Evolutionary conservation across 2,329 filamentous ascomycete species (phyloP).

Genomic region (Penicillium sp.): DNA sequence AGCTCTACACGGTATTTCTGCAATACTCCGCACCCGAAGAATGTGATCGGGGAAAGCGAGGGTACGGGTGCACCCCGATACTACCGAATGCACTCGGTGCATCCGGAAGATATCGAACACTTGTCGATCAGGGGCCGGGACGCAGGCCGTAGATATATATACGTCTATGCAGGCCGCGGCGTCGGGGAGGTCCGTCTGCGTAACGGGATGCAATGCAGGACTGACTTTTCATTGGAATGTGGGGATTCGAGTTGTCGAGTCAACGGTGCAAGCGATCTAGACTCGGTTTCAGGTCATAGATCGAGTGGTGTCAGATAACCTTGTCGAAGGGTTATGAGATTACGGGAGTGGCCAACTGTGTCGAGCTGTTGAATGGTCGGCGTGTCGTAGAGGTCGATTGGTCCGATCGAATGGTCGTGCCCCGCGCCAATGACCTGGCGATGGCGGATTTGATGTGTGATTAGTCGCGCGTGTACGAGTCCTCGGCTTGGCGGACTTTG

Average conservation of each 20-base stretch:
- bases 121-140: slow-evolving; percentile 21
- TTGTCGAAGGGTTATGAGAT: neutral
- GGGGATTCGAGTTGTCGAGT: slow-evolving; percentile 9
- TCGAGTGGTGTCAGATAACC: slow-evolving; percentile 3
- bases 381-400: slow-evolving; percentile 4
- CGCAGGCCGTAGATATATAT: slow-evolving; percentile 17
- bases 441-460: slow-evolving; percentile 13
- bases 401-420: neutral
- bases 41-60: slow-evolving; percentile 23
- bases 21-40: slow-evolving; percentile 9
- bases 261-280: neutral
- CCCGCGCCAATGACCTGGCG: neutral
- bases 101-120: neutral
- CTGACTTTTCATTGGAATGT: slow-evolving; percentile 28
- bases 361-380: neutral
- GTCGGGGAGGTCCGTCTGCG: slow-evolving; percentile 10
- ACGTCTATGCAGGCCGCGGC: slow-evolving; percentile 8
- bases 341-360: neutral
- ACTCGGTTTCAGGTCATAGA: neutral
- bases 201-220: slow-evolving; percentile 23
- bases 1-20: slow-evolving; percentile 3
- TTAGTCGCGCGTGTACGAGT: slow-evolving; percentile 12
- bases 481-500: neutral
- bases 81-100: neutral
- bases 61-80: neutral